Percentiles rank a stretch among this genome's conserved stretches.
phyloP scores from a whole-genome alignment of 768 basidiomycete species.

The Rhizopogon salebrosus region DNA sequence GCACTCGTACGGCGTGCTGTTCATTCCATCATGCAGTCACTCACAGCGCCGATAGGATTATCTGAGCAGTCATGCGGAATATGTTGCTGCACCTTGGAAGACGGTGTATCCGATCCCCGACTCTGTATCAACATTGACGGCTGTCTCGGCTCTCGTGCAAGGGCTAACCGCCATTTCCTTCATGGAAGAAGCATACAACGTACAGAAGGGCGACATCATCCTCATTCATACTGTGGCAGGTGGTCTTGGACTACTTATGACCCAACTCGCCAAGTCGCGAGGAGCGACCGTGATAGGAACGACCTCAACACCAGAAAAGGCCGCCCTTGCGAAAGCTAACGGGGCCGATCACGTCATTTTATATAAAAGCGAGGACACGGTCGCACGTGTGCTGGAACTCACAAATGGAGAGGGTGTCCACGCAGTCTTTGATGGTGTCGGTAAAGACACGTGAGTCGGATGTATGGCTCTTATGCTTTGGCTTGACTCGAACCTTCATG shows the following conservation, averaged over 20 bases:
- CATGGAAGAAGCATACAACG: conserved; percentile 79
- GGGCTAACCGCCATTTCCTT: conserved; percentile 76
- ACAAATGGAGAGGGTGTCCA: conserved; percentile 80
- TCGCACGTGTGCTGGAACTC: conserved; percentile 65
- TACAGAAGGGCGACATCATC: conserved; percentile 74
- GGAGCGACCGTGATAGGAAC: conserved; percentile 94
- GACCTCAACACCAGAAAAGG: conserved; percentile 81
- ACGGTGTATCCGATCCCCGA: conserved; percentile 62
- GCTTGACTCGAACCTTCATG: conserved; percentile 5
- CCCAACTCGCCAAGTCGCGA: conserved; percentile 61
- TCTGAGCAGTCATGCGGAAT: conserved; percentile 61
- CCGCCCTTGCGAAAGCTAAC: conserved; percentile 65
- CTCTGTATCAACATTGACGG: conserved; percentile 50
- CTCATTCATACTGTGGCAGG: conserved; percentile 91
- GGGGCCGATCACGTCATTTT: conserved; percentile 88
- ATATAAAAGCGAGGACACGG: conserved; percentile 71
- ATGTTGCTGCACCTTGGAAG: conserved; percentile 62
- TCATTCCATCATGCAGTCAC: not conserved
- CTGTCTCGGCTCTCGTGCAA: conserved; percentile 66
- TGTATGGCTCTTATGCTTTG: not conserved
- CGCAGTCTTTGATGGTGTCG: conserved; percentile 93
- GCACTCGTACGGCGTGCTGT: conserved; percentile 49
- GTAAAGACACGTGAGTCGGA: conserved; percentile 79
- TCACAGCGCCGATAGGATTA: conserved; percentile 30
- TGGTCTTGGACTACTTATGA: conserved; percentile 69